Percentiles rank a stretch among this genome's conserved stretches.
Evolutionary conservation across 768 basidiomycete species (phyloP).

Genomic region (Termitomyces sp.): DNA sequence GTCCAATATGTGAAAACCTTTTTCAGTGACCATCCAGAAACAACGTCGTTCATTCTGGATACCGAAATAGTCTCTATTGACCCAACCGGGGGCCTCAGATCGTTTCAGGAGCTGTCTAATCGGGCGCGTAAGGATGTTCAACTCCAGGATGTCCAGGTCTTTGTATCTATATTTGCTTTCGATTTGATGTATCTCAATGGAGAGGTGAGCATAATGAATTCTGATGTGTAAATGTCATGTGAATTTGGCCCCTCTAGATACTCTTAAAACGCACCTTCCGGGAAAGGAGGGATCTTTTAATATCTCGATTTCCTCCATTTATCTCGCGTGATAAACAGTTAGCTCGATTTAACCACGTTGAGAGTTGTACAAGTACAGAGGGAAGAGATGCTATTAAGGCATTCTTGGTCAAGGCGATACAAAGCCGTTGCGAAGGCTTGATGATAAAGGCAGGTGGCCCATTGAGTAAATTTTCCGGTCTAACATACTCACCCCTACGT

Average conservation of each 20-base stretch:
- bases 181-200: conserved; percentile 87
- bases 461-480: background rate
- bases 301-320: conserved; percentile 56
- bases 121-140: conserved; percentile 82
- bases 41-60: conserved; percentile 73
- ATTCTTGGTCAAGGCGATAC: conserved; percentile 76
- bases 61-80: conserved; percentile 88
- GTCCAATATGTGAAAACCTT: conserved; percentile 52
- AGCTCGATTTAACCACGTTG: conserved; percentile 73
- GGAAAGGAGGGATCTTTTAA: conserved; percentile 62
- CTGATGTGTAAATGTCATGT: background rate
- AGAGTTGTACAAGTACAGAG: conserved; percentile 61
- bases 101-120: conserved; percentile 87
- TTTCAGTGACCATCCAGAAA: conserved; percentile 36
- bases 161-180: conserved; percentile 84
- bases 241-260: conserved; percentile 38
- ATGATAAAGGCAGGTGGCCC: conserved; percentile 76
- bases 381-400: conserved; percentile 62
- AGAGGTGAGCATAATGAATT: conserved; percentile 44
- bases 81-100: conserved; percentile 55
- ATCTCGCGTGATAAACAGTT: conserved; percentile 36
- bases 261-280: conserved; percentile 70
- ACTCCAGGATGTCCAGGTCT: conserved; percentile 68
- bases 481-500: background rate
- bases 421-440: conserved; percentile 84